Base-by-base conservation (phyloP, 306 rosid species). In the Trifolium repens region DNA sequence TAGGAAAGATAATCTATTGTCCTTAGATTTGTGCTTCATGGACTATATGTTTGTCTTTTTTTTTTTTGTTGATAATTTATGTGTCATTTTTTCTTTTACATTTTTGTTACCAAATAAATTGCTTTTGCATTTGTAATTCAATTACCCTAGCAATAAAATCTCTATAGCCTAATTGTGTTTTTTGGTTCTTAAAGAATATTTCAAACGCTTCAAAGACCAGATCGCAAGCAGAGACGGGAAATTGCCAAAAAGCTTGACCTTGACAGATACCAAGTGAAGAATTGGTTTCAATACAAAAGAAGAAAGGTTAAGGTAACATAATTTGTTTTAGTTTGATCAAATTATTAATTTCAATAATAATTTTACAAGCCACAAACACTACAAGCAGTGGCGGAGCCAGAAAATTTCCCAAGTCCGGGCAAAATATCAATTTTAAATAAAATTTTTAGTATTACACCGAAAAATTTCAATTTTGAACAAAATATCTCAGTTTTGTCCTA, bases 211-310 rank as follows among this genome's bases (percentile, higher is more conserved):
- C 84, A 86, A 0, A 88, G 84, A 42, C 98, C 97, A 0, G 84
- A 83, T 63, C 83, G 85, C 2, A 72, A 50, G 13, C 88, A 81
- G 69, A 83, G 87, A 42, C 79, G 53, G 5, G 69, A 78, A 26
- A 60, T 93, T 71, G 84, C 87, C 5, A 26, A 50, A 62, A 88
- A 86, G 40, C 81, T 93, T 0, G 89, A 90, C 35, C 86, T 93
- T 4, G 89, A 85, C n/a, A 11, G 85, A 54, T 82, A 55, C 35
- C 96, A 93, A 75, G 77, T 93, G 49, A 89, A 82, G 74, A 88
- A 84, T 66, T 93, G 98, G 97, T 93, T 93, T 76, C 92, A 88
- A 63, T 88, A 93, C 71, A 93, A 82, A 82, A 85, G 97, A 64
- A 87, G 87, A 17, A 90, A 88, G 17, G 61, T 57, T 22, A 91